A percentile compares a stretch with the other conserved stretches of the same genome.
Evolutionary conservation across 192 early-diverging fungal genomes (phyloP).

Genomic region (Gigaspora rosea): DNA sequence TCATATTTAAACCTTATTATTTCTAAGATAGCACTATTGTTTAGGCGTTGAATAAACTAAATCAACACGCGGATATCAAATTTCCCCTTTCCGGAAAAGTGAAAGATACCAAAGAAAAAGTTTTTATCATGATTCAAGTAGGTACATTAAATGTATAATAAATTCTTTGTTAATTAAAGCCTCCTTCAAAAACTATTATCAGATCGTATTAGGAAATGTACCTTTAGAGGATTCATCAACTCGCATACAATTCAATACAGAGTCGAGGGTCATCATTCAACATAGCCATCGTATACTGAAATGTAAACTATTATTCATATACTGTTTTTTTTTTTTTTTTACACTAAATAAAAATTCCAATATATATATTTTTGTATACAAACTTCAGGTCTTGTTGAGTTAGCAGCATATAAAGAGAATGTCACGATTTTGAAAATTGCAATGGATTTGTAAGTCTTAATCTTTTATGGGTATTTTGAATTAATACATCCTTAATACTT

Average conservation of each 20-base stretch:
- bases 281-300: constrained; percentile 35
- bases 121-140: constrained; percentile 40
- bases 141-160: neutral
- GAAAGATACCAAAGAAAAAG: constrained; percentile 27
- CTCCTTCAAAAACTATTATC: neutral
- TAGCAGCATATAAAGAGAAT: constrained; percentile 27
- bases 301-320: constrained; percentile 23
- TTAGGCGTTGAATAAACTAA: constrained; percentile 34
- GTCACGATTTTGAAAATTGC: constrained; percentile 25
- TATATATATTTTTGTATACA: neutral
- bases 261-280: constrained; percentile 32
- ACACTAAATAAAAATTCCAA: no score
- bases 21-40: neutral
- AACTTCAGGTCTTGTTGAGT: constrained; percentile 39
- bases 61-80: constrained; percentile 39
- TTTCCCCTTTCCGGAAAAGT: constrained; percentile 38
- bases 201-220: constrained; percentile 39
- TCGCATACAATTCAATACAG: constrained; percentile 26
- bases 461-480: neutral
- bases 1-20: neutral
- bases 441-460: constrained; percentile 37
- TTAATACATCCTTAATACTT: neutral
- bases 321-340: no score
- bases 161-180: neutral
- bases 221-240: constrained; percentile 33